Conservation (phyloP, 2,329 filamentous ascomycete genomes). For the Curvularia eragrostidis region DNA sequence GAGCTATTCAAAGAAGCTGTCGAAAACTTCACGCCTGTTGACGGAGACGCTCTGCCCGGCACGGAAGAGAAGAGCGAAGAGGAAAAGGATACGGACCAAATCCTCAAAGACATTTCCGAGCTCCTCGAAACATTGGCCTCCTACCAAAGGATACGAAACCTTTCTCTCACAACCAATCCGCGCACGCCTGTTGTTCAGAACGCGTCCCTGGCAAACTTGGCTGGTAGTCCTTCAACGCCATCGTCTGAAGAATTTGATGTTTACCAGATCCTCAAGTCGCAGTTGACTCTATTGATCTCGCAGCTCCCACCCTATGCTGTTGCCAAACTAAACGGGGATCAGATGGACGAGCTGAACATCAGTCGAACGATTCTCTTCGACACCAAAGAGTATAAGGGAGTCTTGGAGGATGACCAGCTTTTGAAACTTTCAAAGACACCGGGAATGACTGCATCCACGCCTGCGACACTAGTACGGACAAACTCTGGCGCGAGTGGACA, state of each 20-base stretch:
- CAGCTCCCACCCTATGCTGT: slow-evolving; percentile 83
- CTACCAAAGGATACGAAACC: slow-evolving; percentile 79
- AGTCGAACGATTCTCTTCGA: slow-evolving; percentile 79
- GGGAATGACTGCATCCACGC: slow-evolving; percentile 36
- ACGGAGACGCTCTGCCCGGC: slow-evolving; percentile 31
- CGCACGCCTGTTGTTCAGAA: slow-evolving; percentile 72
- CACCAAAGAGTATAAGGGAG: slow-evolving; percentile 74
- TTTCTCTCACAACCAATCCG: slow-evolving; percentile 69
- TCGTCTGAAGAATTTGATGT: slow-evolving; percentile 64
- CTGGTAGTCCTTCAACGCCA: slow-evolving; percentile 69
- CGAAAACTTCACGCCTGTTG: slow-evolving; percentile 46
- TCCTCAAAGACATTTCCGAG: slow-evolving; percentile 76
- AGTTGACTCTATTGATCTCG: slow-evolving; percentile 75
- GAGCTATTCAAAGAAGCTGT: slow-evolving; percentile 49
- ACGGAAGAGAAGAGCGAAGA: slow-evolving; percentile 51
- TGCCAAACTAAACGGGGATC: slow-evolving; percentile 83
- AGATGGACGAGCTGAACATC: slow-evolving; percentile 81
- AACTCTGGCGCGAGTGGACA: slow-evolving; percentile 38
- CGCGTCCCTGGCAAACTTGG: slow-evolving; percentile 62
- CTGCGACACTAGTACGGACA: slow-evolving; percentile 37
- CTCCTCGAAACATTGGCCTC: slow-evolving; percentile 78
- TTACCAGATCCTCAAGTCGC: slow-evolving; percentile 77
- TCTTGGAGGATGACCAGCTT: slow-evolving; percentile 81
- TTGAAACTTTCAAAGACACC: slow-evolving; percentile 54
- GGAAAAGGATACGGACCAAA: slow-evolving; percentile 70